Evolutionary conservation across 2,329 filamentous ascomycete genomes (phyloP).

Genomic region (Calonectria pauciramosa): DNA sequence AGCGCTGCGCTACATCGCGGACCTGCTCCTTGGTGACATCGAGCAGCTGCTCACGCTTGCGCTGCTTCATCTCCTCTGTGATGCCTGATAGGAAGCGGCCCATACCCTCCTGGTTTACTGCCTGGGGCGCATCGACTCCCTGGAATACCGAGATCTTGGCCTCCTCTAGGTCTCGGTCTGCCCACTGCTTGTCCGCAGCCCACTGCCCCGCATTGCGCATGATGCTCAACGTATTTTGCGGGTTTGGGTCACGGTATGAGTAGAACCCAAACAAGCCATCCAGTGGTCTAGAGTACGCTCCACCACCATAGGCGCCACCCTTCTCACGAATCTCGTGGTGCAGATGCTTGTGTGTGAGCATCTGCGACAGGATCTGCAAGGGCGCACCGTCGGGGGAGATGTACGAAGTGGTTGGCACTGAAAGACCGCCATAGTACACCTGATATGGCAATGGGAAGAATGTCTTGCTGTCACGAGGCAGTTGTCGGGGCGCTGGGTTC

Average conservation of each 20-base stretch:
- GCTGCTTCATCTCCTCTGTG: conserved; percentile 90
- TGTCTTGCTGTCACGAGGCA: conserved; percentile 73
- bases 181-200: conserved; percentile 86
- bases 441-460: conserved; percentile 98
- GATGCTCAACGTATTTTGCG: conserved; percentile 86
- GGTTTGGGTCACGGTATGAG: conserved; percentile 96
- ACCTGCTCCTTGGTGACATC: conserved; percentile 89
- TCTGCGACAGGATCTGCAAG: conserved; percentile 88
- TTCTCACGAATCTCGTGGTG: conserved; percentile 99
- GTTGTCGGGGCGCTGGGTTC: conserved; percentile 46
- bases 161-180: conserved; percentile 89
- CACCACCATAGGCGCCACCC: conserved; percentile 94
- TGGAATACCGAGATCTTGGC: conserved; percentile 97
- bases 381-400: conserved; percentile 80
- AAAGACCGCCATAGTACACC: conserved; percentile 92
- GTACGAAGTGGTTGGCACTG: conserved; percentile 88
- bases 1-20: conserved; percentile 83
- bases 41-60: conserved; percentile 84
- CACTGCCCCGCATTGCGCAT: conserved; percentile 87
- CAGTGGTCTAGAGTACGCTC: conserved; percentile 84
- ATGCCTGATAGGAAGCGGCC: conserved; percentile 86
- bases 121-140: conserved; percentile 86
- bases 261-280: conserved; percentile 95
- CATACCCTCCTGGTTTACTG: conserved; percentile 91
- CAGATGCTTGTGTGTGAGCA: conserved; percentile 95